phyloP scores from a whole-genome alignment of 805 yeast species.

The Metschnikowia drakensbergensis region DNA sequence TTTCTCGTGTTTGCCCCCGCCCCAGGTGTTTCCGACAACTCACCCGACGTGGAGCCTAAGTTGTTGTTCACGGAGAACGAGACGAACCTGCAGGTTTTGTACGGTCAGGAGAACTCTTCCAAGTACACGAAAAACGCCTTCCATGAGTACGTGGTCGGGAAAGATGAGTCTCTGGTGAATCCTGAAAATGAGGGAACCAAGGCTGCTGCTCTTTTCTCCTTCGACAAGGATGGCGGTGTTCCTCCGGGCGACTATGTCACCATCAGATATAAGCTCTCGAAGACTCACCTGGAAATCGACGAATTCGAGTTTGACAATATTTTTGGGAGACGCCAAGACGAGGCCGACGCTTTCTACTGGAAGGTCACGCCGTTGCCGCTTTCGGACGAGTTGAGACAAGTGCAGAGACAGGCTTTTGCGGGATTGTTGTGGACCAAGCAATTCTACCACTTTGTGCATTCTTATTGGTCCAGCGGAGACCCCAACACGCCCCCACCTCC shows the following conservation, averaged over 20 bases:
- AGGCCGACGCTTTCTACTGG: constrained; percentile 93
- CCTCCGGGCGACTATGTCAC: constrained; percentile 88
- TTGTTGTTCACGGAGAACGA: constrained; percentile 87
- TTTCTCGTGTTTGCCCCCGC: constrained; percentile 73
- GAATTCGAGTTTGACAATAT: constrained; percentile 70
- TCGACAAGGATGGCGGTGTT: constrained; percentile 71
- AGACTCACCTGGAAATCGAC: constrained; percentile 46
- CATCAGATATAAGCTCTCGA: constrained; percentile 68
- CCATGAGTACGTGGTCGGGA: constrained; percentile 75
- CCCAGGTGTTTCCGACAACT: constrained; percentile 60
- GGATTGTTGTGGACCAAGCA: constrained; percentile 94
- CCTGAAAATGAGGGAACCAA: constrained; percentile 76
- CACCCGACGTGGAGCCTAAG: constrained; percentile 69
- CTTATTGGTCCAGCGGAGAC: constrained; percentile 86
- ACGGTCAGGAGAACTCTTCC: constrained; percentile 55
- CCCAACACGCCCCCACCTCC: constrained; percentile 73
- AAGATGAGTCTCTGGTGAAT: constrained; percentile 57
- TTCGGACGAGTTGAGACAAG: constrained; percentile 69
- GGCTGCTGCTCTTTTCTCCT: constrained; percentile 77
- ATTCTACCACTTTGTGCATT: constrained; percentile 80
- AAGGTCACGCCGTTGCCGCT: constrained; percentile 81
- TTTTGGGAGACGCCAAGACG: constrained; percentile 70
- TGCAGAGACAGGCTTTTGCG: constrained; percentile 92
- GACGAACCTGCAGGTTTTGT: constrained; percentile 68
- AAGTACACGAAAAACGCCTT: constrained; percentile 82